Conservation (phyloP, 176 grass and related monocot genomes). For the Sorghum bicolor region Sorghum_bicolor_NCBIv3 NC_012871.2:4059501-4060000, state of each 20-base stretch:
- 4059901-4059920: constrained; percentile 17
- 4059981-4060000: neutral
- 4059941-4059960: constrained; percentile 1
- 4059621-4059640: constrained; percentile 4
- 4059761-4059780: constrained; percentile 90
- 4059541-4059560: neutral
- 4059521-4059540: constrained; percentile 1
- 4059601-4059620: neutral
- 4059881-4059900: constrained; percentile 28
- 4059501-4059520: constrained; percentile 91
- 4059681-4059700: constrained; percentile 99
- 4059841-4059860: constrained; percentile 96
- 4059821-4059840: constrained; percentile 96
- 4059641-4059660: constrained; percentile 71
- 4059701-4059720: constrained; percentile 99
- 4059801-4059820: constrained; percentile 78
- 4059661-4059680: constrained; percentile 99
- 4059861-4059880: constrained; percentile 99
- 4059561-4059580: neutral
- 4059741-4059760: constrained; percentile 87
- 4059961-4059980: neutral
- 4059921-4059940: neutral
- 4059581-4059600: neutral
- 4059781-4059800: constrained; percentile 72
- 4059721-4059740: constrained; percentile 98